Percentiles rank a stretch among this genome's conserved stretches.
Conservation (phyloP, 148 eudicot species). For the Rheum nobile region DNA sequence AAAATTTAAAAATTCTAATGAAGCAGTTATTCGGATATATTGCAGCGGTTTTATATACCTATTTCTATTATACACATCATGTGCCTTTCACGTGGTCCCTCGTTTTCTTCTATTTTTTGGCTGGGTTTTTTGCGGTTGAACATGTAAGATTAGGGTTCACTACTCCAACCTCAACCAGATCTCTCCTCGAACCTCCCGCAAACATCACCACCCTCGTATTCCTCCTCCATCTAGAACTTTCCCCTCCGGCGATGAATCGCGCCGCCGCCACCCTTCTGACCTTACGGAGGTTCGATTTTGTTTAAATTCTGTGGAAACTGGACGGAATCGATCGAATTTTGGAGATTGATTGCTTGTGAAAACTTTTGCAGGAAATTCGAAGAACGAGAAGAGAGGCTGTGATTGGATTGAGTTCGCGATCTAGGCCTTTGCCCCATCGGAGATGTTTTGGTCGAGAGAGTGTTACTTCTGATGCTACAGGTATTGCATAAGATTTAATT, state of each 20-base stretch:
- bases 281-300: background rate
- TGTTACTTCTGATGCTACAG: background rate
- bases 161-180: conserved; percentile 18
- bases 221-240: background rate
- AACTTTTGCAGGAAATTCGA: background rate
- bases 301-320: background rate
- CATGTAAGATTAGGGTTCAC: too few relatives aligned
- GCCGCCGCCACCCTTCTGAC: background rate
- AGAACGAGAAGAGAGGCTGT: conserved; percentile 4
- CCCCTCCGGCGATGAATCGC: background rate
- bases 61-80: too few relatives aligned
- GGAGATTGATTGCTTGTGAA: background rate
- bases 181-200: too few relatives aligned
- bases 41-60: too few relatives aligned
- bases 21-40: too few relatives aligned
- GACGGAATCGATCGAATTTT: background rate
- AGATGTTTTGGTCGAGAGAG: background rate
- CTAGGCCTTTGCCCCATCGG: conserved; percentile 5
- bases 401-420: background rate
- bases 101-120: too few relatives aligned
- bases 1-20: too few relatives aligned
- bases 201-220: conserved; percentile 14
- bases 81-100: too few relatives aligned
- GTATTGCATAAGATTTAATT: background rate
- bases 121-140: too few relatives aligned